Percentiles rank a stretch among this genome's conserved stretches.
Evolutionary conservation across 1,284 basidiomycete species (phyloP).

Genomic region (Pyrrhoderma lamaoense): DNA sequence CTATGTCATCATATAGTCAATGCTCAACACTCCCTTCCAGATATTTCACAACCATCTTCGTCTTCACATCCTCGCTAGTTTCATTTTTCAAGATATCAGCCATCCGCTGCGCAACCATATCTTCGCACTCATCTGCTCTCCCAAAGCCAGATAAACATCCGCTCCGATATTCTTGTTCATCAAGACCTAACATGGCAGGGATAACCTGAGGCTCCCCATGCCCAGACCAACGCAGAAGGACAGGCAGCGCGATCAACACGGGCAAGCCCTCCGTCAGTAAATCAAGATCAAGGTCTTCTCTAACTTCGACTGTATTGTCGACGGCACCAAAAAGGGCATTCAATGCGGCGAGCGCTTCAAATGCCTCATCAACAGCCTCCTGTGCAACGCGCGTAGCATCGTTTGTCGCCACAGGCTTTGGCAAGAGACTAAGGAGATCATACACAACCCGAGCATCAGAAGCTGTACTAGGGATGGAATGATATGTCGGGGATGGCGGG

Average conservation of each 20-base stretch:
- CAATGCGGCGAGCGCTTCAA: constrained; percentile 52
- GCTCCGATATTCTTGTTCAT: constrained; percentile 55
- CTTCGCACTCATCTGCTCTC: constrained; percentile 65
- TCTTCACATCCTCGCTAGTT: constrained; percentile 26
- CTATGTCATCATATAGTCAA: constrained; percentile 21
- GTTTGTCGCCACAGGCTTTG: constrained; percentile 47
- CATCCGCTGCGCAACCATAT: constrained; percentile 48
- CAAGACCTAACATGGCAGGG: constrained; percentile 45
- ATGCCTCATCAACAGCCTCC: constrained; percentile 73
- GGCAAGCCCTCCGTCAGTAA: constrained; percentile 55
- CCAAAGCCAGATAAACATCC: constrained; percentile 66
- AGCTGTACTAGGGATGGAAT: constrained; percentile 32
- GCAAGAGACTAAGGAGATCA: constrained; percentile 51
- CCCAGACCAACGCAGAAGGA: constrained; percentile 44
- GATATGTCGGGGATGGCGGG: constrained; percentile 51
- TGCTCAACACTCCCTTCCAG: constrained; percentile 36
- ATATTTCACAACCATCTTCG: constrained; percentile 37
- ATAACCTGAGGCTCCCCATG: constrained; percentile 34
- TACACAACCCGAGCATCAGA: constrained; percentile 53
- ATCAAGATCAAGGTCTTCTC: constrained; percentile 35
- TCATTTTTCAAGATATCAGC: constrained; percentile 39
- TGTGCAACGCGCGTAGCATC: constrained; percentile 45
- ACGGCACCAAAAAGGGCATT: constrained; percentile 48
- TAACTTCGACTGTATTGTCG: constrained; percentile 26
- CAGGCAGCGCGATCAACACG: constrained; percentile 59